Base-by-base conservation (phyloP, 176 grass and related monocot genomes). In the Alloteropsis semialata region DNA sequence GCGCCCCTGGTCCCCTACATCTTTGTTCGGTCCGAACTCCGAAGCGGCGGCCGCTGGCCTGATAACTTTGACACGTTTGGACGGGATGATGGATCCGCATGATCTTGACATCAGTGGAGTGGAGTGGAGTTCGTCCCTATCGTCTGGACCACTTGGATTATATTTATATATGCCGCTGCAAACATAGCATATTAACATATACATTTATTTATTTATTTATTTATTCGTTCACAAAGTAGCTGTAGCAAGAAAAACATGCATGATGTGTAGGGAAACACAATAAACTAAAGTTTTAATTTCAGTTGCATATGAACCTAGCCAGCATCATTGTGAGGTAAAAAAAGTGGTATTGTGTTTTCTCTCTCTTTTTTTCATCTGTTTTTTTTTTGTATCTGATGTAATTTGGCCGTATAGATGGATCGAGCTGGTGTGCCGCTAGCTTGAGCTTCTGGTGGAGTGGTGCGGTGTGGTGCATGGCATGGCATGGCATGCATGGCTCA, bases 1-100 rank as follows among this genome's bases (percentile, higher is more conserved):
- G 34, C 34, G 5, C 5, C 33, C 4, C 2, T 67, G 77, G 79
- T 82, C 79, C 79, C 81, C 81, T 83, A 21, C 81, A 27, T 28
- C 51, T 48, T 73, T 74, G 41, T n/a, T n/a, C n/a, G n/a, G n/a
- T n/a, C n/a, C n/a, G n/a, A n/a, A n/a, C n/a, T n/a, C n/a, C n/a
- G 18, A 7, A 24, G 55, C 7, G 33, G 32, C 8, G 7, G 16
- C 58, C 13, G 27, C 62, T 64, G 61, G 32, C 32, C 34, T 14
- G 48, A 38, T 24, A 38, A 15, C 72, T 75, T 74, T 53, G 71
- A 50, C 43, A 32, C 15, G 15, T 6, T 19, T 45, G 13, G 13
- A 4, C 2, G 2, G 50, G 19, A 29, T 29, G 68, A 43, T 18
- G 69, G 69, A 74, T 74, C 46, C 46, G 12, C 72, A 55, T 56